phyloP scores from a whole-genome alignment of 495 filamentous ascomycete genomes.

The Neurospora hispaniola region DNA sequence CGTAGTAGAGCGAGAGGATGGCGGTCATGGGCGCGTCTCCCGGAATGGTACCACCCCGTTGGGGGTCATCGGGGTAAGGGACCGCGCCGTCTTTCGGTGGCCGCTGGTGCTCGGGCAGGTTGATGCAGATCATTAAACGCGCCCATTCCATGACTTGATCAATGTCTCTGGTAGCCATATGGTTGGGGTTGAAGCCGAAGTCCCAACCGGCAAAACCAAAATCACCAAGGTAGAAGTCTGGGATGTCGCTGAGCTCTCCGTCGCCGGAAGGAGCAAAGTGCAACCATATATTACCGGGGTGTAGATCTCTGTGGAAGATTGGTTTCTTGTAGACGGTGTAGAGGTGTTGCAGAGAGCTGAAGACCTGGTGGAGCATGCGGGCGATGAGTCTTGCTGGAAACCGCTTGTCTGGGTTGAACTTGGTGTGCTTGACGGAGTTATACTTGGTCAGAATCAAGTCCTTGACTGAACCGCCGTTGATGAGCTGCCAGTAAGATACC shows the following conservation, averaged over 20 bases:
- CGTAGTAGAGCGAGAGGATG: background rate
- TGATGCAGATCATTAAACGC: background rate
- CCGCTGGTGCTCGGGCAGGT: background rate
- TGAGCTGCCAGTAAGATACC: conserved; percentile 3
- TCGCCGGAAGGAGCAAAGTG: background rate
- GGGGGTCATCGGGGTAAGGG: background rate
- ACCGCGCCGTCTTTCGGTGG: background rate
- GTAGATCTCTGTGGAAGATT: background rate
- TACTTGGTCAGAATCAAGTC: background rate
- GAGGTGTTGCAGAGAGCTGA: background rate
- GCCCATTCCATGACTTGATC: background rate
- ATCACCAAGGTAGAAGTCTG: conserved; percentile 5
- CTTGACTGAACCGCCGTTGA: background rate
- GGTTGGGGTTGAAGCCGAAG: background rate
- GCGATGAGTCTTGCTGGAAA: background rate
- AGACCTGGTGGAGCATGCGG: conserved; percentile 1
- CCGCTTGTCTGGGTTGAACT: background rate
- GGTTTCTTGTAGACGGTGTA: conserved; percentile 1
- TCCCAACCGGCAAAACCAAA: background rate
- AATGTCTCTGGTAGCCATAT: background rate
- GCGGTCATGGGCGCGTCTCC: background rate
- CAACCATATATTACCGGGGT: background rate
- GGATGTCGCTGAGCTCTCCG: background rate
- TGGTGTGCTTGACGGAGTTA: background rate
- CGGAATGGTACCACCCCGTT: background rate